Evolutionary conservation across 306 rosid genomes (phyloP).

Genomic region (Lablab purpureus): DNA sequence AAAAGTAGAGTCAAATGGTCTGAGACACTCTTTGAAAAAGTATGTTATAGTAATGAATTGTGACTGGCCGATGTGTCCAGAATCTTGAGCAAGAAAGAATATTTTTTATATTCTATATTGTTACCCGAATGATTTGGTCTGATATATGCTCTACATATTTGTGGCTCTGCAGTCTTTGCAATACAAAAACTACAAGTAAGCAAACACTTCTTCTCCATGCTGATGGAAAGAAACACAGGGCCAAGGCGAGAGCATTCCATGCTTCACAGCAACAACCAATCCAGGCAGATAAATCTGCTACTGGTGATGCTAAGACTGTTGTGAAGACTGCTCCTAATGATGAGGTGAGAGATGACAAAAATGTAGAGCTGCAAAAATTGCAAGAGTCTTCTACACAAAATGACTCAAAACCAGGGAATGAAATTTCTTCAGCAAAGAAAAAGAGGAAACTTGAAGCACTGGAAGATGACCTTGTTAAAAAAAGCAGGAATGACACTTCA

Average conservation of each 20-base stretch:
- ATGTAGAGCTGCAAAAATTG: conserved; percentile 44
- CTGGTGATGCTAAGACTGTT: conserved; percentile 48
- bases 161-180: conserved; percentile 77
- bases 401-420: conserved; percentile 51
- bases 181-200: conserved; percentile 81
- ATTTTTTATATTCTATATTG: conserved; percentile 15
- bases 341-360: conserved; percentile 43
- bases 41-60: conserved; percentile 10
- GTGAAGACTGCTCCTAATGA: conserved; percentile 50
- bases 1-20: neutral
- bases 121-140: conserved; percentile 16
- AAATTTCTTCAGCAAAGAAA: conserved; percentile 52
- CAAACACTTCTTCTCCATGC: conserved; percentile 93
- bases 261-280: conserved; percentile 63
- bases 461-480: conserved; percentile 60
- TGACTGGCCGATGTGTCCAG: neutral
- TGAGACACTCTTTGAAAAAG: neutral
- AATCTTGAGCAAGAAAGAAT: neutral
- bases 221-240: conserved; percentile 97
- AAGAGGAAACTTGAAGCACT: conserved; percentile 73
- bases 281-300: conserved; percentile 53
- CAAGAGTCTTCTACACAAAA: conserved; percentile 50
- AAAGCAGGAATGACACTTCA: conserved; percentile 53
- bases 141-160: conserved; percentile 32
- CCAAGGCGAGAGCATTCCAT: conserved; percentile 79